Evolutionary conservation across 2,329 filamentous ascomycete species (phyloP).

Genomic region (Arthroderma sp.): DNA sequence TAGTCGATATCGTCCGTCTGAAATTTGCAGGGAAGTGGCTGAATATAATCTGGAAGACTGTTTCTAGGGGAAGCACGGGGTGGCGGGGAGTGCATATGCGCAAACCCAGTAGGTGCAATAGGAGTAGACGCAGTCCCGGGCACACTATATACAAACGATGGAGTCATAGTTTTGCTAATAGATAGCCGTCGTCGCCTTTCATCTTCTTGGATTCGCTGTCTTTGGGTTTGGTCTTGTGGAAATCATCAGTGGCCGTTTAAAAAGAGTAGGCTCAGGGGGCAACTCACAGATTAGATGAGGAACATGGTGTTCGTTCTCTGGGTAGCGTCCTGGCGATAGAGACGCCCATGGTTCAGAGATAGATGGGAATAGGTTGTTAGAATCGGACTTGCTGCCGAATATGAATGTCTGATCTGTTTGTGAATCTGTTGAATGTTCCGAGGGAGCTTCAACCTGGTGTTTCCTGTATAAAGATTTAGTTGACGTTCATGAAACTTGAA

Average conservation of each 20-base stretch:
- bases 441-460: constrained; percentile 13
- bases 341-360: neutral
- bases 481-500: neutral
- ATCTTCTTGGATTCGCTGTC: constrained; percentile 34
- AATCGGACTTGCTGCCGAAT: neutral
- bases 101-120: constrained; percentile 16
- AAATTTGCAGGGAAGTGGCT: constrained; percentile 64
- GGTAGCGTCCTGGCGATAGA: constrained; percentile 10
- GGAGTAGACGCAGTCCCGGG: constrained; percentile 27
- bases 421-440: constrained; percentile 25
- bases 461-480: neutral
- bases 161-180: constrained; percentile 26
- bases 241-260: neutral
- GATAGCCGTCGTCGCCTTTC: constrained; percentile 38
- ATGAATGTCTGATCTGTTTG: neutral
- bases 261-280: neutral
- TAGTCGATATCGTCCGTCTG: constrained; percentile 72
- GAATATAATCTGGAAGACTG: constrained; percentile 57
- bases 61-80: constrained; percentile 33
- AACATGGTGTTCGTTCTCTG: constrained; percentile 42
- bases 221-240: constrained; percentile 38
- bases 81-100: constrained; percentile 30
- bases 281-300: constrained; percentile 53
- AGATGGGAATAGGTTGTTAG: neutral
- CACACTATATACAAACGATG: constrained; percentile 27